Percentiles rank a stretch among this genome's conserved stretches.
These are phyloP conservation scores for Lichtheimia hyalospora DNA, from an alignment of 371 early-diverging fungal genomes.

Conservation along the genomic window DNA sequence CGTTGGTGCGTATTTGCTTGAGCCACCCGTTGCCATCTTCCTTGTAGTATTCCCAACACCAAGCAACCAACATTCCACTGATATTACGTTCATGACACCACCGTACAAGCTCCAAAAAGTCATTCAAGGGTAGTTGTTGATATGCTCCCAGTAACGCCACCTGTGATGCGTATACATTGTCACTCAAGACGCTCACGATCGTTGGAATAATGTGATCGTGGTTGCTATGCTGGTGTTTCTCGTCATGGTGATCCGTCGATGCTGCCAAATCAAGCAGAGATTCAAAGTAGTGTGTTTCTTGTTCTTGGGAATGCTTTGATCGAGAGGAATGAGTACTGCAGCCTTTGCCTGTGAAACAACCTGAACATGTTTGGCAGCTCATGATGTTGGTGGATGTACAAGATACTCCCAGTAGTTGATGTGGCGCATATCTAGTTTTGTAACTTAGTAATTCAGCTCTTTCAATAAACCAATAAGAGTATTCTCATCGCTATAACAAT, in stretches of 20 bases:
- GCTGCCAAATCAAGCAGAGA: conserved; percentile 2
- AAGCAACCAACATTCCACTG: conserved; percentile 13
- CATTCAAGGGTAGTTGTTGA: neutral
- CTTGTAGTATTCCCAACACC: conserved; percentile 19
- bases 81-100: conserved; percentile 8
- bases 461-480: too few relatives aligned
- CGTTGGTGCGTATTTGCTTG: neutral
- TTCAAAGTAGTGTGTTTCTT: conserved; percentile 2
- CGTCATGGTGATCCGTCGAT: neutral
- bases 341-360: conserved; percentile 12
- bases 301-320: neutral
- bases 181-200: conserved; percentile 7
- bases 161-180: conserved; percentile 20
- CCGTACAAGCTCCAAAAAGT: conserved; percentile 10
- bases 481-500: too few relatives aligned
- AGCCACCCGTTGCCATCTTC: neutral
- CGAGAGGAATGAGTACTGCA: conserved; percentile 6
- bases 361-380: conserved; percentile 12
- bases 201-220: conserved; percentile 20
- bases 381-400: neutral
- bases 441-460: too few relatives aligned
- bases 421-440: too few relatives aligned
- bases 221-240: neutral
- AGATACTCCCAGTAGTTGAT: too few relatives aligned
- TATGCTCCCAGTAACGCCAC: conserved; percentile 9